phyloP scores from a whole-genome alignment of 202 grass and related monocot species.

The Cymbopogon flexuosus region DNA sequence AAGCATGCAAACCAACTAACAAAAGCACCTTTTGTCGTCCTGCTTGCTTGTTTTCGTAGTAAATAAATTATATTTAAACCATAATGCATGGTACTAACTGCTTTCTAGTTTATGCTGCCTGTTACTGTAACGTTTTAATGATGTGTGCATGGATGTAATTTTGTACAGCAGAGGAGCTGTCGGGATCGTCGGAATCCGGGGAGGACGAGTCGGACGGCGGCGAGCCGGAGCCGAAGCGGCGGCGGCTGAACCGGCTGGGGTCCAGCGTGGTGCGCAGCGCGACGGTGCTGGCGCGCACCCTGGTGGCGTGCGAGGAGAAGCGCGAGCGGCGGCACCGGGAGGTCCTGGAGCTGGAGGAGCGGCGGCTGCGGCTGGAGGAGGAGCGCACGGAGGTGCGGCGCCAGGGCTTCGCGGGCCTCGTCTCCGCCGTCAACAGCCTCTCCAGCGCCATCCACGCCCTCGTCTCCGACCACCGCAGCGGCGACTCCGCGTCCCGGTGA shows the following conservation, averaged over 20 bases:
- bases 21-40: slow-evolving; percentile 33
- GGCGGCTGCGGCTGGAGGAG: slow-evolving; percentile 75
- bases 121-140: neutral
- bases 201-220: slow-evolving; percentile 21
- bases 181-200: slow-evolving; percentile 52
- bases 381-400: slow-evolving; percentile 74
- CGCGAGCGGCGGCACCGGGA: slow-evolving; percentile 85
- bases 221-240: slow-evolving; percentile 74
- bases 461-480: slow-evolving; percentile 73
- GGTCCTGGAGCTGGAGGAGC: slow-evolving; percentile 81
- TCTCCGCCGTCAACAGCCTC: slow-evolving; percentile 84
- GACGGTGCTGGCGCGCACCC: slow-evolving; percentile 73
- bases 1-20: slow-evolving; percentile 25
- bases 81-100: neutral
- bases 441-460: slow-evolving; percentile 86
- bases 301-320: slow-evolving; percentile 90
- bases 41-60: neutral
- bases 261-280: slow-evolving; percentile 90
- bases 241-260: slow-evolving; percentile 50
- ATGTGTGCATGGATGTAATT: neutral
- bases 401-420: slow-evolving; percentile 75
- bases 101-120: neutral
- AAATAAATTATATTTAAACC: neutral
- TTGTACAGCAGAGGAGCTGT: slow-evolving; percentile 48
- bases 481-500: slow-evolving; percentile 48